These are phyloP conservation scores for Pichia sp. DNA, from an alignment of 1,139 yeast species.

Conservation along the genomic window DNA sequence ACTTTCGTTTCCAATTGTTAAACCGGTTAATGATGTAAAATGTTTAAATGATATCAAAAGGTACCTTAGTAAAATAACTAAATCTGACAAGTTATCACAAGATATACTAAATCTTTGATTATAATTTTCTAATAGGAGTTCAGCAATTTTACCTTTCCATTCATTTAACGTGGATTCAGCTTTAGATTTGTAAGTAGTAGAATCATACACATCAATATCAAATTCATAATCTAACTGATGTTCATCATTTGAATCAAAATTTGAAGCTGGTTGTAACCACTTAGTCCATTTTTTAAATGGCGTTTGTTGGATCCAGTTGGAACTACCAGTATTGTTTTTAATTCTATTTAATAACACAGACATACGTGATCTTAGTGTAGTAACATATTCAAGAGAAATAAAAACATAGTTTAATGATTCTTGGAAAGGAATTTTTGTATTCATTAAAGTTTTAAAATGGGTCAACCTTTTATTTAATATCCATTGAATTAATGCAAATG, in stretches of 20 bases:
- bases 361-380: slow-evolving; percentile 21
- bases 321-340: slow-evolving; percentile 17
- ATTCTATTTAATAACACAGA: slow-evolving; percentile 18
- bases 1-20: slow-evolving; percentile 10
- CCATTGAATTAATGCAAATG: slow-evolving; percentile 21
- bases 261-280: slow-evolving; percentile 20
- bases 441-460: slow-evolving; percentile 6
- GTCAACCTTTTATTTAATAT: slow-evolving; percentile 20
- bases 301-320: slow-evolving; percentile 23
- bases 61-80: slow-evolving; percentile 18
- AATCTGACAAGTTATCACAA: slow-evolving; percentile 12
- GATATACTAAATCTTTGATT: not conserved
- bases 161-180: slow-evolving; percentile 8
- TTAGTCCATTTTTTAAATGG: slow-evolving; percentile 23
- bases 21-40: slow-evolving; percentile 26
- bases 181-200: slow-evolving; percentile 4
- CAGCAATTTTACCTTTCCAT: slow-evolving; percentile 21
- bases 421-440: slow-evolving; percentile 14
- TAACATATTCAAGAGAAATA: slow-evolving; percentile 25
- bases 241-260: slow-evolving; percentile 11
- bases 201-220: slow-evolving; percentile 13
- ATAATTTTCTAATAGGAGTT: slow-evolving; percentile 4
- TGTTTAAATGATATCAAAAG: slow-evolving; percentile 26
- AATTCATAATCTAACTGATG: slow-evolving; percentile 15
- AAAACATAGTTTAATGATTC: slow-evolving; percentile 25